phyloP scores from a whole-genome alignment of 2,329 filamentous ascomycete genomes.

The Stagonosporopsis chrysanthemi region DNA sequence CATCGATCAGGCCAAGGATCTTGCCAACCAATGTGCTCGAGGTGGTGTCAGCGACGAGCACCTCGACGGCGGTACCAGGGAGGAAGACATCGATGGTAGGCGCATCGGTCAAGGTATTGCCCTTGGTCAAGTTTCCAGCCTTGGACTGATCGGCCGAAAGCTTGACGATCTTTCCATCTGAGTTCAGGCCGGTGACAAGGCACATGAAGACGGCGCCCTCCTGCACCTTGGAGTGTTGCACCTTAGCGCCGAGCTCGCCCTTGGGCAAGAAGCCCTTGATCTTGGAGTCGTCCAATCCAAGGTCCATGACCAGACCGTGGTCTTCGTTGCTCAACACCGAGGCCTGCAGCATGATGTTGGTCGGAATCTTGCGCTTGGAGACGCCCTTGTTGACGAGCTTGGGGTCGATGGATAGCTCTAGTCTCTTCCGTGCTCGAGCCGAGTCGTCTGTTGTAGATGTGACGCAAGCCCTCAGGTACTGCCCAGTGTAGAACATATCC shows the following conservation, averaged over 20 bases:
- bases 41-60: slow-evolving; percentile 79
- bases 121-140: slow-evolving; percentile 70
- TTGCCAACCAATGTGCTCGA: slow-evolving; percentile 83
- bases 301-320: slow-evolving; percentile 91
- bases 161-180: slow-evolving; percentile 85
- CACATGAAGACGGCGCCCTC: slow-evolving; percentile 87
- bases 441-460: slow-evolving; percentile 76
- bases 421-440: slow-evolving; percentile 76
- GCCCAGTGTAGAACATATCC: slow-evolving; percentile 79
- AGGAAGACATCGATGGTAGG: slow-evolving; percentile 90
- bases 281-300: slow-evolving; percentile 73
- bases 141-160: slow-evolving; percentile 77
- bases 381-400: slow-evolving; percentile 79
- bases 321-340: slow-evolving; percentile 93
- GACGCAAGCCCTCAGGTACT: slow-evolving; percentile 87
- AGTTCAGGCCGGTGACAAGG: slow-evolving; percentile 75
- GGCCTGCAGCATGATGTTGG: slow-evolving; percentile 82
- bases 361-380: slow-evolving; percentile 73
- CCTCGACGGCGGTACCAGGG: slow-evolving; percentile 87
- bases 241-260: slow-evolving; percentile 75
- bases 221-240: slow-evolving; percentile 73
- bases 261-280: slow-evolving; percentile 85
- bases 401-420: slow-evolving; percentile 87
- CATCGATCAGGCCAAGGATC: slow-evolving; percentile 88
- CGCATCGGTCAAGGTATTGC: slow-evolving; percentile 73